Evolutionary conservation across 2,329 filamentous ascomycete species (phyloP).

Genomic region (Herpotrichia juniperi): DNA sequence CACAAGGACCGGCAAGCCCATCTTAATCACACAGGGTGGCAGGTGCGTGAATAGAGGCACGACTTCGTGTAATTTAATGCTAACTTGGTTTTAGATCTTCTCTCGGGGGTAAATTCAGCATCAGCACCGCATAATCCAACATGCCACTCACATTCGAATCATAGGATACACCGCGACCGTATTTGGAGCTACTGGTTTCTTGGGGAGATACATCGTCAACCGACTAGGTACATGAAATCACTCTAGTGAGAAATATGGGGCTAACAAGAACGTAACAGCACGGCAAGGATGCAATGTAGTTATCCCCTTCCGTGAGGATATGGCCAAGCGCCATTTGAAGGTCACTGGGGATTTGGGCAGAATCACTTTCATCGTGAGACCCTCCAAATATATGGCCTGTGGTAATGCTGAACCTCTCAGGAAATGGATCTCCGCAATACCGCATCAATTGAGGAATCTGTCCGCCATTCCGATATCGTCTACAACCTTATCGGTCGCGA

Average conservation of each 20-base stretch:
- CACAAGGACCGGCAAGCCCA: constrained; percentile 94
- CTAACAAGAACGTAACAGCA: constrained; percentile 60
- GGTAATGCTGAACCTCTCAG: constrained; percentile 50
- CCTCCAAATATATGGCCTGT: background rate
- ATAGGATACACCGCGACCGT: constrained; percentile 94
- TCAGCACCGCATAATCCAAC: constrained; percentile 12
- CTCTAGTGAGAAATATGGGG: background rate
- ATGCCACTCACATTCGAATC: constrained; percentile 37
- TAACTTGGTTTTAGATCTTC: constrained; percentile 66
- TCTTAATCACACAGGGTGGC: constrained; percentile 86
- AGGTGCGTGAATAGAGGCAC: constrained; percentile 63
- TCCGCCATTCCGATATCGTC: constrained; percentile 95
- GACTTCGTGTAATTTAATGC: constrained; percentile 30
- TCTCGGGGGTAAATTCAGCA: constrained; percentile 71
- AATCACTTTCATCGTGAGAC: constrained; percentile 79
- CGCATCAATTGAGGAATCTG: constrained; percentile 92
- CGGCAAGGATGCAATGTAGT: constrained; percentile 94
- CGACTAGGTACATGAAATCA: constrained; percentile 71
- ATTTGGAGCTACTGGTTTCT: constrained; percentile 94
- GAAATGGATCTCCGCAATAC: constrained; percentile 97
- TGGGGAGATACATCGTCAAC: constrained; percentile 98
- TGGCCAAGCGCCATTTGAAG: constrained; percentile 96
- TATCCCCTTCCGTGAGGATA: constrained; percentile 93
- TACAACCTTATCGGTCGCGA: constrained; percentile 95
- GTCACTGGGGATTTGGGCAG: constrained; percentile 92